A percentile compares a stretch with the other conserved stretches of the same genome.
phyloP scores from a whole-genome alignment of 108 stramenopile species.

The Epithemia pelagica region DNA sequence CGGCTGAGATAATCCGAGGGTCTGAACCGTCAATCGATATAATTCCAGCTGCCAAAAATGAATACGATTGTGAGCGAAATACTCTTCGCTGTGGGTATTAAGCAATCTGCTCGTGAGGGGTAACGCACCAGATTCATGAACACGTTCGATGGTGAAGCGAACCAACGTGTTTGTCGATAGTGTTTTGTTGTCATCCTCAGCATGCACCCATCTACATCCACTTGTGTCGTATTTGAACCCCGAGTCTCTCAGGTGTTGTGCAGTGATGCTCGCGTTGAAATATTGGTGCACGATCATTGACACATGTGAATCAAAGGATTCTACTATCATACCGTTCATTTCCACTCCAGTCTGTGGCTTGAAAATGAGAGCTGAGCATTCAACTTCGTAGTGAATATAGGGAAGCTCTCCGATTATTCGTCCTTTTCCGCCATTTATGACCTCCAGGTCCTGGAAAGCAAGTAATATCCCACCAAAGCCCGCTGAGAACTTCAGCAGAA shows the following conservation, averaged over 20 bases:
- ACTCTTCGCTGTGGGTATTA: too few species aligned
- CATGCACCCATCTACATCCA: slow-evolving; percentile 29
- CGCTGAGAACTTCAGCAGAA: slow-evolving; percentile 37
- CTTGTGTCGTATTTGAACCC: slow-evolving; percentile 41
- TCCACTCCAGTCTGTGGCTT: slow-evolving; percentile 26
- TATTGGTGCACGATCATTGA: slow-evolving; percentile 41
- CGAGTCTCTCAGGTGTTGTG: slow-evolving; percentile 27
- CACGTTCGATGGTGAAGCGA: background rate
- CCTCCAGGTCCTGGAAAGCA: slow-evolving; percentile 37
- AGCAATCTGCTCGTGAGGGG: too few species aligned
- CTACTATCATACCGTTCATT: slow-evolving; percentile 40
- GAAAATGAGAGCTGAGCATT: slow-evolving; percentile 44
- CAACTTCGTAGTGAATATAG: slow-evolving; percentile 44
- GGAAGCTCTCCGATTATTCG: slow-evolving; percentile 49
- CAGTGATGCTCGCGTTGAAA: slow-evolving; percentile 57
- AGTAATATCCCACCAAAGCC: slow-evolving; percentile 45
- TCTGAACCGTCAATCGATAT: slow-evolving; percentile 12
- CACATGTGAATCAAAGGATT: slow-evolving; percentile 52
- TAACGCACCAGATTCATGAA: slow-evolving; percentile 10
- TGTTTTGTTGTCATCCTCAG: slow-evolving; percentile 10
- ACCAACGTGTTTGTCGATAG: background rate
- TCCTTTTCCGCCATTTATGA: slow-evolving; percentile 21
- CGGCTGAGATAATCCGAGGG: background rate
- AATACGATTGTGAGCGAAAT: too few species aligned
- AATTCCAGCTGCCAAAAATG: slow-evolving; percentile 2